phyloP scores from a whole-genome alignment of 148 eudicot genomes.

The Silene latifolia region DNA sequence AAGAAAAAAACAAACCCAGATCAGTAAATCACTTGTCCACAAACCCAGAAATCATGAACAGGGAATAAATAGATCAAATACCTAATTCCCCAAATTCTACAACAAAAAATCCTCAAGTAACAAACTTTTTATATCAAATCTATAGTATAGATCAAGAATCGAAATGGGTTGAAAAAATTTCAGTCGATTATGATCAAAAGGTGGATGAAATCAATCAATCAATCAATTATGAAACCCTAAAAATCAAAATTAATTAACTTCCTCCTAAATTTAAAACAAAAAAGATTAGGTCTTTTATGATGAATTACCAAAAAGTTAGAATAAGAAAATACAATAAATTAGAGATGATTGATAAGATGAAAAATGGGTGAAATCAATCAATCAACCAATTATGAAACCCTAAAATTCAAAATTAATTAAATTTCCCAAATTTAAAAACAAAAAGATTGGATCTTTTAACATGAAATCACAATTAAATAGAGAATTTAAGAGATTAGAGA shows the following conservation, averaged over 20 bases:
- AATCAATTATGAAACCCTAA: conserved; percentile 23
- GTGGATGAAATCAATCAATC: background rate
- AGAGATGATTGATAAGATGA: conserved; percentile 12
- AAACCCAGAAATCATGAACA: background rate
- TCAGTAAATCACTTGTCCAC: background rate
- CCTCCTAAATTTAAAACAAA: background rate
- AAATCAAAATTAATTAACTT: background rate
- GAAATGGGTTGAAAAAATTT: background rate
- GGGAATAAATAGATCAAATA: conserved; percentile 15
- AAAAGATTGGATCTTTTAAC: no score
- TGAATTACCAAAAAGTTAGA: background rate
- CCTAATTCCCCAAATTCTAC: background rate
- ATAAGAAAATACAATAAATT: background rate
- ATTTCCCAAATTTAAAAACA: no score
- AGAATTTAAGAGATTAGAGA: background rate
- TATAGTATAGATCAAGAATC: background rate
- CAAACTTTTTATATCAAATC: background rate
- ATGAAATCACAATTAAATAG: background rate
- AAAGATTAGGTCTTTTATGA: background rate
- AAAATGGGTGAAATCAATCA: background rate
- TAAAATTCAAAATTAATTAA: no score
- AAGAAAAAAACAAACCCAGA: conserved; percentile 7
- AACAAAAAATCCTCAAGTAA: background rate
- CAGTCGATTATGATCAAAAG: background rate
- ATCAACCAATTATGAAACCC: no score